Conservation (phyloP, 2,329 filamentous ascomycete species). For the Fusarium lateritium region DNA sequence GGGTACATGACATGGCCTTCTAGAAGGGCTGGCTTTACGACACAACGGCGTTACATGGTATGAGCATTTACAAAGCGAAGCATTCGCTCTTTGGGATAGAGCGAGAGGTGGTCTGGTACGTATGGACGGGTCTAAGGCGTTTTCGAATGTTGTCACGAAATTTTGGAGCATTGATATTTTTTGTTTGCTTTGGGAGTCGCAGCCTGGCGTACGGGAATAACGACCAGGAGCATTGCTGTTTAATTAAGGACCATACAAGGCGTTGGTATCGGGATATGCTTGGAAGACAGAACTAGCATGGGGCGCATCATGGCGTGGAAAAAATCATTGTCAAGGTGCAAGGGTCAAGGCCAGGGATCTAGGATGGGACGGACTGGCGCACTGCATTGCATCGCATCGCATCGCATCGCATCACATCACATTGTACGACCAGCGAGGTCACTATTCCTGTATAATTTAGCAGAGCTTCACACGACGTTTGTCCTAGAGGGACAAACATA, state of each 20-base stretch:
- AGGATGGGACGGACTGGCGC: constrained; percentile 1
- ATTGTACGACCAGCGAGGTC: constrained; percentile 21
- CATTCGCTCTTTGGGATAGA: constrained; percentile 32
- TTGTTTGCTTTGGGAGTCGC: constrained; percentile 1
- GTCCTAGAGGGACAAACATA: not conserved
- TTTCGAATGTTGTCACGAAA: constrained; percentile 7
- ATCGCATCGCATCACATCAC: constrained; percentile 8
- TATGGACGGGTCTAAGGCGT: constrained; percentile 30
- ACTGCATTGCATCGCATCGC: not conserved
- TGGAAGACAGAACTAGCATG: constrained; percentile 41
- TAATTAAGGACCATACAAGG: constrained; percentile 16
- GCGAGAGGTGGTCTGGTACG: constrained; percentile 3
- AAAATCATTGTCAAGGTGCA: constrained; percentile 4
- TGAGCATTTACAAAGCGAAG: constrained; percentile 43
- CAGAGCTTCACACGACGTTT: constrained; percentile 14
- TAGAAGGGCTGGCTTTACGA: constrained; percentile 8
- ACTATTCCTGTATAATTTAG: constrained; percentile 30
- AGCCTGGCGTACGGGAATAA: constrained; percentile 29
- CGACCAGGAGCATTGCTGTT: constrained; percentile 16
- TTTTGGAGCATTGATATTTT: constrained; percentile 16
- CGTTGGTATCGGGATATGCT: constrained; percentile 28
- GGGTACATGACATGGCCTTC: constrained; percentile 11
- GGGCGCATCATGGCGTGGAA: constrained; percentile 14
- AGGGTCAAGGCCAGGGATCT: constrained; percentile 13
- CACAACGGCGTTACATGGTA: constrained; percentile 41